A percentile compares a stretch with the other conserved stretches of the same genome.
Evolutionary conservation across 2,329 filamentous ascomycete species (phyloP).

Genomic region (Nigrospora sphaerica): DNA sequence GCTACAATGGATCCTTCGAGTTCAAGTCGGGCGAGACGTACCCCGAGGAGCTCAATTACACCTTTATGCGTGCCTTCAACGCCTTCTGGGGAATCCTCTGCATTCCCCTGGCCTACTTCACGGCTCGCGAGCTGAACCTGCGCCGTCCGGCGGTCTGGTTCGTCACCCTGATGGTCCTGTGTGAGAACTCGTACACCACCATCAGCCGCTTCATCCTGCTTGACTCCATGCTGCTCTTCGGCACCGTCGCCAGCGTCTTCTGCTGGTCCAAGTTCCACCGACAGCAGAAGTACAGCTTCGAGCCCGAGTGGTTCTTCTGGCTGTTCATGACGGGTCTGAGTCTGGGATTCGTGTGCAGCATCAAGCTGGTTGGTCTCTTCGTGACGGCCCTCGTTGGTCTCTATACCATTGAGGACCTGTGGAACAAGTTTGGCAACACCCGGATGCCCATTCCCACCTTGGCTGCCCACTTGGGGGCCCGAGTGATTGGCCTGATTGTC

Average conservation of each 20-base stretch:
- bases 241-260: slow-evolving; percentile 94
- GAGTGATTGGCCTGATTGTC: slow-evolving; percentile 80
- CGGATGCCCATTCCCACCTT: slow-evolving; percentile 69
- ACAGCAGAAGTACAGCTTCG: slow-evolving; percentile 78
- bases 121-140: slow-evolving; percentile 84
- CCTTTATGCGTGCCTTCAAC: slow-evolving; percentile 98
- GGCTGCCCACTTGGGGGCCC: slow-evolving; percentile 69
- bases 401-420: slow-evolving; percentile 93
- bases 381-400: slow-evolving; percentile 90
- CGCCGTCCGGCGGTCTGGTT: slow-evolving; percentile 86
- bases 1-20: slow-evolving; percentile 98
- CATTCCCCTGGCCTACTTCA: slow-evolving; percentile 91
- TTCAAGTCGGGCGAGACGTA: slow-evolving; percentile 99
- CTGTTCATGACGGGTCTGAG: slow-evolving; percentile 87
- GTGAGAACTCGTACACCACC: slow-evolving; percentile 98
- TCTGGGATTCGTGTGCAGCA: slow-evolving; percentile 96
- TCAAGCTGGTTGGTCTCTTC: slow-evolving; percentile 97
- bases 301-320: slow-evolving; percentile 90
- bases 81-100: slow-evolving; percentile 88
- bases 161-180: slow-evolving; percentile 92
- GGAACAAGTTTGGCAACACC: slow-evolving; percentile 93
- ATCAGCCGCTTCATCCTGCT: slow-evolving; percentile 97
- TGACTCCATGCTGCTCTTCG: slow-evolving; percentile 97
- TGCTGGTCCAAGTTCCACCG: slow-evolving; percentile 98
- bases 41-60: slow-evolving; percentile 89